Conservation (phyloP, 768 basidiomycete genomes). For the Termitomyces sp. region DNA sequence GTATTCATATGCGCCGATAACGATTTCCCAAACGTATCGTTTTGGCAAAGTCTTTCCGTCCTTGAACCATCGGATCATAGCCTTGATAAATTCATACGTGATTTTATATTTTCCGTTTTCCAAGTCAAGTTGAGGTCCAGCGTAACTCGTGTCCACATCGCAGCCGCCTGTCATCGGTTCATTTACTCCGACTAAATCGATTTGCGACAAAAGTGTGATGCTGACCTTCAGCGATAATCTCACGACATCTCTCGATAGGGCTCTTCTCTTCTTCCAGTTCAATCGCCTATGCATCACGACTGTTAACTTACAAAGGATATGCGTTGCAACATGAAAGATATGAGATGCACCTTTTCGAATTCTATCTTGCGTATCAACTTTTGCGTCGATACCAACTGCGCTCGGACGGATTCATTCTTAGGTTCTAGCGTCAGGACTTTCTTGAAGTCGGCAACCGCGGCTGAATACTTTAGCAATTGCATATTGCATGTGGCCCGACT, state of each 20-base stretch:
- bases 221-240: slow-evolving; percentile 76
- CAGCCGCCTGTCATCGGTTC: slow-evolving; percentile 57
- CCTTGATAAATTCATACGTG: slow-evolving; percentile 70
- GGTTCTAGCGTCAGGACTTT: slow-evolving; percentile 82
- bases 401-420: slow-evolving; percentile 71
- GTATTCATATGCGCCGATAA: slow-evolving; percentile 74
- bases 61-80: slow-evolving; percentile 92
- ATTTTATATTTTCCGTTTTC: slow-evolving; percentile 69
- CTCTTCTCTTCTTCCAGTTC: slow-evolving; percentile 86
- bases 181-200: neutral
- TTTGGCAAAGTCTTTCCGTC: slow-evolving; percentile 87
- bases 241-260: slow-evolving; percentile 65
- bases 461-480: slow-evolving; percentile 82
- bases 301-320: neutral
- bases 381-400: slow-evolving; percentile 82
- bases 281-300: slow-evolving; percentile 58
- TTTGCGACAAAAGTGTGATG: neutral
- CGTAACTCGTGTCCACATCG: slow-evolving; percentile 66
- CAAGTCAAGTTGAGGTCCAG: slow-evolving; percentile 64
- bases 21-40: slow-evolving; percentile 94
- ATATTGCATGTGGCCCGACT: slow-evolving; percentile 90
- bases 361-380: slow-evolving; percentile 88
- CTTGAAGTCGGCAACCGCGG: slow-evolving; percentile 85
- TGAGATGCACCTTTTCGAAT: slow-evolving; percentile 74
- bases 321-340: neutral